A percentile compares a stretch with the other conserved stretches of the same genome.
Conservation (phyloP, 1,139 yeast genomes). For the Geotrichum europaeum region DNA sequence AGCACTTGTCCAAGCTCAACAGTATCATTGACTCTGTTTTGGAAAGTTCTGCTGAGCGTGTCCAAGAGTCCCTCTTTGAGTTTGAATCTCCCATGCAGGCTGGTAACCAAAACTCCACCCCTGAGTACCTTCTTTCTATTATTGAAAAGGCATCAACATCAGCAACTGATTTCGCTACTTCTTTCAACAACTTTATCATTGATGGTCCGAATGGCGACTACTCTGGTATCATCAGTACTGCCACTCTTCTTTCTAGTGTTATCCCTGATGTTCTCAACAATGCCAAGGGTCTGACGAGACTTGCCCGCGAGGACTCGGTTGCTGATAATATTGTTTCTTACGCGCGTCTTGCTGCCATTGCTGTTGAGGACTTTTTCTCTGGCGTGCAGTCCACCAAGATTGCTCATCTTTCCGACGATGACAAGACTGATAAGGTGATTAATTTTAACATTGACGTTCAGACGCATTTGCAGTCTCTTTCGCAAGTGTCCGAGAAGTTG, state of each 20-base stretch:
- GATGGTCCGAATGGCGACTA: slow-evolving; percentile 75
- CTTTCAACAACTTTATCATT: slow-evolving; percentile 66
- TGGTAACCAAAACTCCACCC: slow-evolving; percentile 73
- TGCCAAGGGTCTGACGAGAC: slow-evolving; percentile 61
- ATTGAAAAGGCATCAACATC: slow-evolving; percentile 65
- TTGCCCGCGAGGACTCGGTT: slow-evolving; percentile 45
- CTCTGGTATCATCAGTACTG: slow-evolving; percentile 57
- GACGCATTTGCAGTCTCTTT: slow-evolving; percentile 56
- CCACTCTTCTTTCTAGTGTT: slow-evolving; percentile 61
- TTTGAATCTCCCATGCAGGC: slow-evolving; percentile 77
- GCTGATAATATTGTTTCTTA: slow-evolving; percentile 48
- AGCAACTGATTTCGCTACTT: slow-evolving; percentile 76
- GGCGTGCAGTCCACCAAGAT: slow-evolving; percentile 53
- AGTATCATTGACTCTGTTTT: slow-evolving; percentile 68
- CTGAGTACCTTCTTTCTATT: slow-evolving; percentile 63
- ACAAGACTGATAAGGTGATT: slow-evolving; percentile 70
- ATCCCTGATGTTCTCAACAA: slow-evolving; percentile 62
- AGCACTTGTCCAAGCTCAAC: slow-evolving; percentile 46
- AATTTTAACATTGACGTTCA: slow-evolving; percentile 72
- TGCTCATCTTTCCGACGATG: slow-evolving; percentile 49
- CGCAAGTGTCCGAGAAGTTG: slow-evolving; percentile 51
- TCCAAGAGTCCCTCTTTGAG: slow-evolving; percentile 70
- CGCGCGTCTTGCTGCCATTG: slow-evolving; percentile 55
- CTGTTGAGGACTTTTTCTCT: slow-evolving; percentile 57
- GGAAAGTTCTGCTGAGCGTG: slow-evolving; percentile 59